These are phyloP conservation scores for Irpex sp. DNA, from an alignment of 1,284 basidiomycete species.

Conservation along the genomic window DNA sequence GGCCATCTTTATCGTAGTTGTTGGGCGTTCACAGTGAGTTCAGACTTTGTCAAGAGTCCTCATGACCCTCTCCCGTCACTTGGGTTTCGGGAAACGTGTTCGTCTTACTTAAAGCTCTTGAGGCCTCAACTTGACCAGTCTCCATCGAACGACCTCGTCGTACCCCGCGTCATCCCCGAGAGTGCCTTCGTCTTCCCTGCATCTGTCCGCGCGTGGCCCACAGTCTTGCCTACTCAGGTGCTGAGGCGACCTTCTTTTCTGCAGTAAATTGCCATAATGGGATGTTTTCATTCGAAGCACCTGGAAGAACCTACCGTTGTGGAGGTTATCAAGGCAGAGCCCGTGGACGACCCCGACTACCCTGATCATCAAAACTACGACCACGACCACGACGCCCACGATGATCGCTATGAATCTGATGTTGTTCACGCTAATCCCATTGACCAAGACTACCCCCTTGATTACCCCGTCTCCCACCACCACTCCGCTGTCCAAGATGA, in stretches of 20 bases:
- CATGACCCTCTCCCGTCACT: background rate
- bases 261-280: background rate
- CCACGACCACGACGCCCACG: no score
- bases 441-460: no score
- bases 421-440: no score
- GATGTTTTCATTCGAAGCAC: conserved; percentile 9
- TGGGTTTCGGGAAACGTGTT: background rate
- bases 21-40: background rate
- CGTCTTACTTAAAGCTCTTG: no score
- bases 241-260: no score
- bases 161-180: no score
- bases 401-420: no score
- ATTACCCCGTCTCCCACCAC: no score
- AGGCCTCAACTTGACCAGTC: no score
- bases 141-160: no score
- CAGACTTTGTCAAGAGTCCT: background rate
- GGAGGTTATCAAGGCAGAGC: background rate
- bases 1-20: no score
- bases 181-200: no score
- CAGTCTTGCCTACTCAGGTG: background rate
- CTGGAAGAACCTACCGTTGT: conserved; percentile 5
- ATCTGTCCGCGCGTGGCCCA: background rate
- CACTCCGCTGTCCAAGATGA: background rate
- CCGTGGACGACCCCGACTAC: background rate
- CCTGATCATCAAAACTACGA: background rate